phyloP scores from a whole-genome alignment of 2,329 filamentous ascomycete genomes.

The Scedosporium apiospermum region DNA sequence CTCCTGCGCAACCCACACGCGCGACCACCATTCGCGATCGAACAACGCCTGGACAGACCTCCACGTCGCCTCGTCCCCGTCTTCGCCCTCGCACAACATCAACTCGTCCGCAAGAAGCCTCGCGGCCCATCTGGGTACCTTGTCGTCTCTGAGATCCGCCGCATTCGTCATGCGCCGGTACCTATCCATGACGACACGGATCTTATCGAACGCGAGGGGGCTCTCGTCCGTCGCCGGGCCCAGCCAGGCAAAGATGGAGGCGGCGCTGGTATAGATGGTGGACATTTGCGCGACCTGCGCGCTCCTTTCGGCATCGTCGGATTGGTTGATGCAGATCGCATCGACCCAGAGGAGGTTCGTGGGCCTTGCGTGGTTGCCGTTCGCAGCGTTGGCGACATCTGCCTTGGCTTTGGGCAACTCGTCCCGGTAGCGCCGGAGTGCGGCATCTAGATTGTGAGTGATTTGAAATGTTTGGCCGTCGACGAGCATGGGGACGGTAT shows the following conservation, averaged over 20 bases:
- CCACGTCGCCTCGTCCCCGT: constrained; percentile 8
- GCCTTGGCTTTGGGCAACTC: constrained; percentile 10
- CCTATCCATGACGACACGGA: constrained; percentile 8
- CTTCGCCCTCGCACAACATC: constrained; percentile 9
- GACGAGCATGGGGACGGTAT: constrained; percentile 12
- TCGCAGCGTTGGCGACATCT: background rate
- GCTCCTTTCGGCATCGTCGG: constrained; percentile 14
- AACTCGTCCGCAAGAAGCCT: constrained; percentile 10
- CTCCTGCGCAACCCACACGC: constrained; percentile 10
- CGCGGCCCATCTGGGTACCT: constrained; percentile 8
- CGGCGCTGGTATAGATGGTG: constrained; percentile 14
- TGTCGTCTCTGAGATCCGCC: background rate
- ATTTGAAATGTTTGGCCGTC: constrained; percentile 13
- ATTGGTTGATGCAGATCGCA: constrained; percentile 17
- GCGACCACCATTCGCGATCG: constrained; percentile 10
- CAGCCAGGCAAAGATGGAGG: constrained; percentile 11
- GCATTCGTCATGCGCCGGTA: constrained; percentile 6
- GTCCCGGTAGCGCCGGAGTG: constrained; percentile 16
- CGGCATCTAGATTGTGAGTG: constrained; percentile 18
- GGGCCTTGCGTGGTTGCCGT: constrained; percentile 1
- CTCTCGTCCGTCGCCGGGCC: constrained; percentile 9
- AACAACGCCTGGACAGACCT: constrained; percentile 9
- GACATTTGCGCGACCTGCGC: constrained; percentile 15
- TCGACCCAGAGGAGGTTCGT: constrained; percentile 15
- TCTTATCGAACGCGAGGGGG: constrained; percentile 8